Evolutionary conservation across 306 rosid species (phyloP).

Genomic region (Quercus berberidifolia): DNA sequence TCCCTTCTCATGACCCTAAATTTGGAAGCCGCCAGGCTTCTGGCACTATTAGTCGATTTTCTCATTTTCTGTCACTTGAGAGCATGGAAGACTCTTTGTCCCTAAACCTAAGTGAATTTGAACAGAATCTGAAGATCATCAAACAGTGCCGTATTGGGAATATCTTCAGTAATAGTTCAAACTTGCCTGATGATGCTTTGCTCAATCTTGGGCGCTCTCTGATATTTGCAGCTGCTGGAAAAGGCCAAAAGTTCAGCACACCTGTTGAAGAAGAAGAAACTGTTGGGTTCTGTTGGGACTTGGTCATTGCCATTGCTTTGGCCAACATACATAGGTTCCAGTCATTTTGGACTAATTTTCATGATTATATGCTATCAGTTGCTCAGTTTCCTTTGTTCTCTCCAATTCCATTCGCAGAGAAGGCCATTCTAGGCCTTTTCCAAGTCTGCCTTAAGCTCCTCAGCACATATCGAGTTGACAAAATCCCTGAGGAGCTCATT

Average conservation of each 20-base stretch:
- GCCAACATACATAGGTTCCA: conserved; percentile 64
- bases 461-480: conserved; percentile 46
- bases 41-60: conserved; percentile 42
- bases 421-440: conserved; percentile 62
- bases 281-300: conserved; percentile 89
- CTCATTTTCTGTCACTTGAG: conserved; percentile 55
- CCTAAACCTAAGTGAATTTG: conserved; percentile 68
- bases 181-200: conserved; percentile 59
- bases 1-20: conserved; percentile 42
- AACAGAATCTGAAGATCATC: conserved; percentile 76
- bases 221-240: conserved; percentile 86
- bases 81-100: conserved; percentile 54
- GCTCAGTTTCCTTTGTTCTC: conserved; percentile 87
- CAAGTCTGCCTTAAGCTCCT: conserved; percentile 59
- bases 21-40: conserved; percentile 39
- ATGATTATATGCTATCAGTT: conserved; percentile 63
- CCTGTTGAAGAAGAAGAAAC: conserved; percentile 90
- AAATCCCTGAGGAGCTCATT: conserved; percentile 63
- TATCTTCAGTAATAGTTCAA: conserved; percentile 62
- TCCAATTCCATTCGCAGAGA: conserved; percentile 79
- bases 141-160: conserved; percentile 69
- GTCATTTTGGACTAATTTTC: conserved; percentile 66
- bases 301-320: conserved; percentile 50
- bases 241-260: conserved; percentile 93
- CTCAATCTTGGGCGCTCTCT: conserved; percentile 70